phyloP scores from a whole-genome alignment of 2,329 filamentous ascomycete species.

The Penicillium sp. region DNA sequence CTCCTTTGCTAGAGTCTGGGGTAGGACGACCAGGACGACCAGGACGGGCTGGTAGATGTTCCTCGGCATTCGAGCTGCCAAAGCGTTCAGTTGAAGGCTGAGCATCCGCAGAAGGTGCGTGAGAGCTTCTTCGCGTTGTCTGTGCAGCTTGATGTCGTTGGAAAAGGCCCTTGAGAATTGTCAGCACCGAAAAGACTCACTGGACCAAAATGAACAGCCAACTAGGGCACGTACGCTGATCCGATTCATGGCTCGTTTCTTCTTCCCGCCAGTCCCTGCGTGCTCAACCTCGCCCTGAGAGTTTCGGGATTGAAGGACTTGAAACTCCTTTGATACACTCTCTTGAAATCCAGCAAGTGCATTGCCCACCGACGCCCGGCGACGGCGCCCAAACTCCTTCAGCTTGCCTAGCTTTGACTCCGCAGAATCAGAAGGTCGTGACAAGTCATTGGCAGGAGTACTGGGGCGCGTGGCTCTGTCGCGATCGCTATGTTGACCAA shows the following conservation, averaged over 20 bases:
- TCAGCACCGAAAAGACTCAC: constrained; percentile 5
- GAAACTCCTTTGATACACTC: constrained; percentile 11
- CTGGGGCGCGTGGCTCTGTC: constrained; percentile 14
- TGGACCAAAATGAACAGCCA: too few relatives aligned
- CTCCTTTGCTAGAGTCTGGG: background rate
- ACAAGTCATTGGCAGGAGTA: constrained; percentile 17
- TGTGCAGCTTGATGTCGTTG: constrained; percentile 6
- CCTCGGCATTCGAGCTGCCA: too few relatives aligned
- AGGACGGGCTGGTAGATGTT: too few relatives aligned
- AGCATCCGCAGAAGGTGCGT: background rate
- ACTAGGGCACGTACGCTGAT: constrained; percentile 14
- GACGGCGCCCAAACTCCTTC: constrained; percentile 24
- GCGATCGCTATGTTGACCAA: constrained; percentile 15
- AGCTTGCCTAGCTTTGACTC: constrained; percentile 24
- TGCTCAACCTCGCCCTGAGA: background rate
- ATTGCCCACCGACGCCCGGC: constrained; percentile 22
- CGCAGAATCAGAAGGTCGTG: constrained; percentile 1
- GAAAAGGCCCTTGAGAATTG: constrained; percentile 12
- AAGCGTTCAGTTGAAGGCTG: background rate
- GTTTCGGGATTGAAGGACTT: constrained; percentile 5
- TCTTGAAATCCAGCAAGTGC: constrained; percentile 15
- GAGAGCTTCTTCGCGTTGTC: too few relatives aligned
- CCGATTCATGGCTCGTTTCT: constrained; percentile 14
- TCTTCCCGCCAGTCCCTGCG: constrained; percentile 4
- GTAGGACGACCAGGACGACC: background rate